Base-by-base conservation (phyloP, 2,329 filamentous ascomycete species). In the Diaporthe longicolla region DNA sequence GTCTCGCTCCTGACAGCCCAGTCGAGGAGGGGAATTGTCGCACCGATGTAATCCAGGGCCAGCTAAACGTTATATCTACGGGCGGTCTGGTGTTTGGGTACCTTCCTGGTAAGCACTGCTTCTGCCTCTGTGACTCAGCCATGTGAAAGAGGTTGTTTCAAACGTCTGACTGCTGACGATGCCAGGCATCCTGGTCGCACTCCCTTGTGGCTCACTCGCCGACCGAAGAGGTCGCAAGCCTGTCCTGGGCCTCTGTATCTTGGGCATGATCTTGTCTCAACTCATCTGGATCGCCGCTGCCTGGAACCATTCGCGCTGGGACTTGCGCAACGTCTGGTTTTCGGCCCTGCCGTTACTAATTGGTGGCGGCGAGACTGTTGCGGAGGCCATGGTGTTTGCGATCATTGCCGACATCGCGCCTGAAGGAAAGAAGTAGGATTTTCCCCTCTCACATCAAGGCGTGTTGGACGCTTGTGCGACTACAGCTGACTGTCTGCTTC, bases 331-430 rank as follows among this genome's bases (percentile, higher is more conserved):
- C 3, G 40, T 66, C 32, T 74, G 73, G 73, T 24, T 35, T 3
- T 73, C 73, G 10, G 65, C 57, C 3, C 11, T 66, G 10, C 40
- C 57, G 21, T 26, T 57, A 3, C 50, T 73, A 9, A 17, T 74
- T 10, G 73, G 70, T 32, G 73, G 73, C 8, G 70, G 73, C 6
- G 70, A 70, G 15, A 70, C 70, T 3, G 50, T 74, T 4, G 70
- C 57, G 1, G 57, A 74, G 50, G 65, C 73, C 13, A 73, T 74
- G 35, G 63, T 73, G 7, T 74, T 70, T 65, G 63, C 70, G 15
- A 74, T 73, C 19, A 32, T 73, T 19, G 43, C 57, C 3, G 73
- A 74, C 4, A 24, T 74, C 19, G 48, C 70, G 15, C 63, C 70
- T 4, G 48, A 57, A 15, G 48, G 43, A 9, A 70, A 72, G 57